Evolutionary conservation across 2,329 filamentous ascomycete species (phyloP).

Genomic region (Pestalotiopsis fici): DNA sequence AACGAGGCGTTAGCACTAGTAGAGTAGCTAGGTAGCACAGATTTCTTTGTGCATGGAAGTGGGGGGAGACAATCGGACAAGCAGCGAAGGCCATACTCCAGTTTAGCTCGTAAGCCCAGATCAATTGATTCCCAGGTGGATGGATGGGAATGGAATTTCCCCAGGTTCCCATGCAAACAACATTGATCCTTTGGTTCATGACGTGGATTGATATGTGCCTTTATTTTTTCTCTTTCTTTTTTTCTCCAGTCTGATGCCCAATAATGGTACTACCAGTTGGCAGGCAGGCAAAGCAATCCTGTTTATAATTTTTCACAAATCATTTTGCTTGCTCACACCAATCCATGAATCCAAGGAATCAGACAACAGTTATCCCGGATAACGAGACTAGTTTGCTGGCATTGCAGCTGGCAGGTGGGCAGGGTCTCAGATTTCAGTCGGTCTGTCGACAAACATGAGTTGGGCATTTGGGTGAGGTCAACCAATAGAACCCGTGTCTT

Average conservation of each 20-base stretch:
- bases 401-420: background rate
- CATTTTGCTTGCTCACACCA: background rate
- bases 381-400: background rate
- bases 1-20: background rate
- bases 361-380: background rate
- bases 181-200: background rate
- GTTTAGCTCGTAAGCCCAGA: background rate
- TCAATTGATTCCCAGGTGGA: background rate
- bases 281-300: slow-evolving; percentile 4
- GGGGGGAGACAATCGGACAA: background rate
- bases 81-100: background rate
- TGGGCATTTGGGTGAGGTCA: background rate
- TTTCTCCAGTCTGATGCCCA: background rate
- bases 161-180: background rate
- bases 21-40: background rate
- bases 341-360: background rate
- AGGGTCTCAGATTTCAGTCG: background rate
- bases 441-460: background rate
- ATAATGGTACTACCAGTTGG: background rate
- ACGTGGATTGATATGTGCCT: background rate
- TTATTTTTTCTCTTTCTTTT: background rate
- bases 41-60: background rate
- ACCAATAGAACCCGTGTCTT: background rate
- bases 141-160: background rate
- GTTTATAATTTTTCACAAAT: background rate